Percentiles rank a stretch among this genome's conserved stretches.
These are phyloP conservation scores for Tolypocladium album DNA, from an alignment of 2,329 filamentous ascomycete genomes.

Conservation along the genomic window DNA sequence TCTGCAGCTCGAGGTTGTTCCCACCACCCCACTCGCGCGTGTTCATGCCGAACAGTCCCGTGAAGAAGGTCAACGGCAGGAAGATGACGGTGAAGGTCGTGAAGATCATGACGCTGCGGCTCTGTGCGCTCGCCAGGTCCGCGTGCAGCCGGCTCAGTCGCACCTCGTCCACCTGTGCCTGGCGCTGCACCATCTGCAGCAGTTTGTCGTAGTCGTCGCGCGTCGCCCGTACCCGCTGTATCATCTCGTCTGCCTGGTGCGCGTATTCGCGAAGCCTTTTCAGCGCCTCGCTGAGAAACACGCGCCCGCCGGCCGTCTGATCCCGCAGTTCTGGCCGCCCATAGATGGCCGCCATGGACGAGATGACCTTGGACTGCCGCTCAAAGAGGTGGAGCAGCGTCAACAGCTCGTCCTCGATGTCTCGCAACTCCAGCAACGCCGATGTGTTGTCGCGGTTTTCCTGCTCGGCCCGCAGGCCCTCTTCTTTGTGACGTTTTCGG, in stretches of 20 bases:
- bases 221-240: constrained; percentile 43
- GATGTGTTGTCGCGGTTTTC: constrained; percentile 55
- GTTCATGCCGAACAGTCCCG: constrained; percentile 55
- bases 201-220: constrained; percentile 55
- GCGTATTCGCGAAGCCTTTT: constrained; percentile 43
- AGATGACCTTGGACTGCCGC: constrained; percentile 41
- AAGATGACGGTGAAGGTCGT: constrained; percentile 55
- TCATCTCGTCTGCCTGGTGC: constrained; percentile 44
- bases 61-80: constrained; percentile 54
- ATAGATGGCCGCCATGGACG: constrained; percentile 34
- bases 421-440: constrained; percentile 49
- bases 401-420: constrained; percentile 53
- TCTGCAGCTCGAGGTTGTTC: constrained; percentile 29
- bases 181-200: constrained; percentile 56
- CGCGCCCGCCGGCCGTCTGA: constrained; percentile 32
- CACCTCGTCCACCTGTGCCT: constrained; percentile 56
- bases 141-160: constrained; percentile 51
- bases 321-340: constrained; percentile 27
- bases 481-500: constrained; percentile 25
- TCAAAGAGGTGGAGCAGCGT: constrained; percentile 47
- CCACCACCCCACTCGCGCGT: constrained; percentile 47
- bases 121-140: constrained; percentile 51
- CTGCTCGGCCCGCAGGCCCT: constrained; percentile 35
- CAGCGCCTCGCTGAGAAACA: constrained; percentile 42
- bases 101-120: constrained; percentile 55